Conservation (phyloP, 805 yeast genomes). For the Saturnispora hagleri region DNA sequence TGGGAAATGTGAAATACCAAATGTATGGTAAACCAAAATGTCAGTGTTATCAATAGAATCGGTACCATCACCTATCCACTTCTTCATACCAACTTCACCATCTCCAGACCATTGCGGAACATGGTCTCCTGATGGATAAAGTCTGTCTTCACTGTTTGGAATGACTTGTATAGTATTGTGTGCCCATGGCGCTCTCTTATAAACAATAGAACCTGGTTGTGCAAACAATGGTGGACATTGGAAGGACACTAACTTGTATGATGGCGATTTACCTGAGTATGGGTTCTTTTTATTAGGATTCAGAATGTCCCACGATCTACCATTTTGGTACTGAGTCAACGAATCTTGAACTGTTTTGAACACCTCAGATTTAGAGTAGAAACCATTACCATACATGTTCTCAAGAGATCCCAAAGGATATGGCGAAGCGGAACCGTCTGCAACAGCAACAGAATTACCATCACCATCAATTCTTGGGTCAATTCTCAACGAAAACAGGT, state of each 20-base stretch:
- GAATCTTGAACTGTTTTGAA: slow-evolving; percentile 64
- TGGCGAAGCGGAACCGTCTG: slow-evolving; percentile 56
- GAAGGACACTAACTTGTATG: slow-evolving; percentile 68
- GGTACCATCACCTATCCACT: slow-evolving; percentile 57
- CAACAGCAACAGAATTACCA: slow-evolving; percentile 60
- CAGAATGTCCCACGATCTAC: slow-evolving; percentile 70
- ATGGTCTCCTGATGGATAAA: slow-evolving; percentile 75
- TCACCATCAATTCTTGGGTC: slow-evolving; percentile 80
- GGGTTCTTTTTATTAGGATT: slow-evolving; percentile 61
- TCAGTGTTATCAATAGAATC: slow-evolving; percentile 59
- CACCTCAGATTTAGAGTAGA: slow-evolving; percentile 54
- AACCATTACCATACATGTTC: slow-evolving; percentile 72
- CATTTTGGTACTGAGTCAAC: slow-evolving; percentile 51
- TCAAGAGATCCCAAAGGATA: slow-evolving; percentile 54
- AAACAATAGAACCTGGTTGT: slow-evolving; percentile 61
- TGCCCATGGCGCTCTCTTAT: slow-evolving; percentile 82
- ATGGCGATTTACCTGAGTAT: slow-evolving; percentile 66
- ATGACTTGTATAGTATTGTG: slow-evolving; percentile 56
- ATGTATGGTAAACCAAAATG: slow-evolving; percentile 68
- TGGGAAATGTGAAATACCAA: slow-evolving; percentile 81
- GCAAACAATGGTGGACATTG: slow-evolving; percentile 70
- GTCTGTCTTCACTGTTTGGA: slow-evolving; percentile 62
- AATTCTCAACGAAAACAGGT: slow-evolving; percentile 65
- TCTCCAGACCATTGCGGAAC: slow-evolving; percentile 71
- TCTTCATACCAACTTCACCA: slow-evolving; percentile 54